These are phyloP conservation scores for Talaromyces funiculosus DNA, from an alignment of 2,329 filamentous ascomycete species.

Conservation along the genomic window DNA sequence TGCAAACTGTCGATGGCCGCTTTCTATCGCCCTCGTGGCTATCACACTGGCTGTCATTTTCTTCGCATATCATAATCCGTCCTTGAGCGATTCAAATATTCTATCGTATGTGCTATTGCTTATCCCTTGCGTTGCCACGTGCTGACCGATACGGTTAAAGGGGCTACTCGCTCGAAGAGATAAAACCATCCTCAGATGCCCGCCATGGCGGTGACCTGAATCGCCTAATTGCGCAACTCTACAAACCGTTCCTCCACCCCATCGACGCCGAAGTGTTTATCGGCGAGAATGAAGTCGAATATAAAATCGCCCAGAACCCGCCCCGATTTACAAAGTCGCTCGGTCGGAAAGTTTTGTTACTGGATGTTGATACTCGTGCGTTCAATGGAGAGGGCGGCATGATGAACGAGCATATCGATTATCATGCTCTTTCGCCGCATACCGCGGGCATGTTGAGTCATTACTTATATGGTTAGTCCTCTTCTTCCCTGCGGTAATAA, in stretches of 20 bases:
- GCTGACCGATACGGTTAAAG: background rate
- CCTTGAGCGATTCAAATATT: constrained; percentile 5
- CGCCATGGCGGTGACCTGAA: constrained; percentile 5
- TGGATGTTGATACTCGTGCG: constrained; percentile 14
- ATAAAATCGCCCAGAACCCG: constrained; percentile 8
- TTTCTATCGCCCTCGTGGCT: constrained; percentile 1
- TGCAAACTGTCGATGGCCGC: constrained; percentile 10
- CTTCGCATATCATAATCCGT: constrained; percentile 11
- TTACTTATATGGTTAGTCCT: constrained; percentile 10
- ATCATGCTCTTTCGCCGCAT: constrained; percentile 8
- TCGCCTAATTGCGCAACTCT: constrained; percentile 10
- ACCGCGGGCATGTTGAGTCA: constrained; percentile 13
- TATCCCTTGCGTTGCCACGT: constrained; percentile 1
- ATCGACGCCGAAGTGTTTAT: constrained; percentile 10
- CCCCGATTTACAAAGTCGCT: constrained; percentile 11
- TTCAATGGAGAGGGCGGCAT: constrained; percentile 11
- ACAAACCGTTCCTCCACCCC: constrained; percentile 12
- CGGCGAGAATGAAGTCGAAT: constrained; percentile 7
- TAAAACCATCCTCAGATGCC: constrained; percentile 4
- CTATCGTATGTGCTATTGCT: constrained; percentile 5
- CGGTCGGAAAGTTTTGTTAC: constrained; percentile 8
- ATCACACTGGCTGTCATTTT: constrained; percentile 6
- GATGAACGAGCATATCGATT: constrained; percentile 9
- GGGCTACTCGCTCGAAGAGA: constrained; percentile 4
- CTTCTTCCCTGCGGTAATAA: no score